phyloP scores from a whole-genome alignment of 441 rosid genomes.

The Rhodomyrtus psidioides region DNA sequence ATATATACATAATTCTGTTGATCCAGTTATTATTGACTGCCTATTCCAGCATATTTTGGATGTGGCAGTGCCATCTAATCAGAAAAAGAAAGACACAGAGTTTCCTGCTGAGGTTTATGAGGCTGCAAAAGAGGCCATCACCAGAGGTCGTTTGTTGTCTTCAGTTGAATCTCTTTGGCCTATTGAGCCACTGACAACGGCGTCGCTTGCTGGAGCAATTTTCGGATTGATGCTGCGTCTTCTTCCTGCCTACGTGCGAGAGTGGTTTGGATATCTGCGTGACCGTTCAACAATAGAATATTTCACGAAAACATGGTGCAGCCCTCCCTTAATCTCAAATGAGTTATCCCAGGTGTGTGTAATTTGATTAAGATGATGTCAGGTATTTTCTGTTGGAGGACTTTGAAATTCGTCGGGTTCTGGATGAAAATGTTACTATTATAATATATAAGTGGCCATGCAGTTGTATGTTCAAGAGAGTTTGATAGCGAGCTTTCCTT shows the following conservation, averaged over 20 bases:
- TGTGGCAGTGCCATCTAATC: slow-evolving; percentile 35
- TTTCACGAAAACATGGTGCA: slow-evolving; percentile 91
- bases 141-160: slow-evolving; percentile 51
- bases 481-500: neutral
- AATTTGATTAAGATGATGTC: neutral
- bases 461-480: neutral
- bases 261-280: slow-evolving; percentile 83
- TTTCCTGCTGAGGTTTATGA: slow-evolving; percentile 46
- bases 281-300: slow-evolving; percentile 79
- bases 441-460: neutral
- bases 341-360: slow-evolving; percentile 82
- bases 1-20: slow-evolving; percentile 65
- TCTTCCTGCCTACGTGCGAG: slow-evolving; percentile 94
- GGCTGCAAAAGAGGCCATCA: slow-evolving; percentile 63
- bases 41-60: slow-evolving; percentile 88
- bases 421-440: neutral
- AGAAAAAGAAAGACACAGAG: slow-evolving; percentile 70
- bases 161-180: slow-evolving; percentile 87
- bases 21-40: slow-evolving; percentile 65
- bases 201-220: slow-evolving; percentile 79
- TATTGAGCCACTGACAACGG: slow-evolving; percentile 47
- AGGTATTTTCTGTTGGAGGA: neutral
- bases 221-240: slow-evolving; percentile 80
- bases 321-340: slow-evolving; percentile 70
- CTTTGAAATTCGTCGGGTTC: neutral